Percentiles rank a stretch among this genome's conserved stretches.
Conservation (phyloP, 257 asterid genomes). For the Solanum bulbocastanum region DNA sequence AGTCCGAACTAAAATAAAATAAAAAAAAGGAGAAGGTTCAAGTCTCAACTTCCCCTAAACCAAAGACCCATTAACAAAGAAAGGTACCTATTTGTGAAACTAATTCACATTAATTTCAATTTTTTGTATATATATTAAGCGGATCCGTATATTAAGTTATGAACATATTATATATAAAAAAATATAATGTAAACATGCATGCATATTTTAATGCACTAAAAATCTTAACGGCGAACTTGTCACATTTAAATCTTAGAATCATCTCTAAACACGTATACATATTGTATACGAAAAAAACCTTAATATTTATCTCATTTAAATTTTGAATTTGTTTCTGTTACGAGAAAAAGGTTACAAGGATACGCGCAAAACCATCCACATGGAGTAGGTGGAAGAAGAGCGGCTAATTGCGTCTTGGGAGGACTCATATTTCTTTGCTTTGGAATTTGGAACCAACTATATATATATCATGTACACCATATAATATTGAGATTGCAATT, state of each 20-base stretch:
- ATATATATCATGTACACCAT: neutral
- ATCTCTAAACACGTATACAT: rapidly evolving
- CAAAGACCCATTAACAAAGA: neutral
- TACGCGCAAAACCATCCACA: conserved; percentile 17
- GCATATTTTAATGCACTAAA: neutral
- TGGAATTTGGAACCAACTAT: conserved; percentile 14
- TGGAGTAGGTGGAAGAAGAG: conserved; percentile 24
- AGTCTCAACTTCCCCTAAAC: neutral
- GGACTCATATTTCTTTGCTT: conserved; percentile 11
- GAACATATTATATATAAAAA: too few species aligned
- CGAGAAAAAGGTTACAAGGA: neutral
- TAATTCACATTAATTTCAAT: too few species aligned
- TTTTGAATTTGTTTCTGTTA: neutral
- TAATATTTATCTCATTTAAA: neutral
- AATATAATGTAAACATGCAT: neutral
- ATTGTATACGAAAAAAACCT: neutral
- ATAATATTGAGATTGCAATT: neutral
- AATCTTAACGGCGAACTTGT: neutral
- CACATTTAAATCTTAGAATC: neutral
- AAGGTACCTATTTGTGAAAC: neutral
- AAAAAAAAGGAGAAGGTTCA: too few species aligned
- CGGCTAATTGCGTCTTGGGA: conserved; percentile 10
- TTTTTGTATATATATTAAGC: too few species aligned
- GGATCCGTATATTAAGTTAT: too few species aligned
- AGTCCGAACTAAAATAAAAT: neutral